Conservation (phyloP, 1,284 basidiomycete species). For the Irpex sp. region DNA sequence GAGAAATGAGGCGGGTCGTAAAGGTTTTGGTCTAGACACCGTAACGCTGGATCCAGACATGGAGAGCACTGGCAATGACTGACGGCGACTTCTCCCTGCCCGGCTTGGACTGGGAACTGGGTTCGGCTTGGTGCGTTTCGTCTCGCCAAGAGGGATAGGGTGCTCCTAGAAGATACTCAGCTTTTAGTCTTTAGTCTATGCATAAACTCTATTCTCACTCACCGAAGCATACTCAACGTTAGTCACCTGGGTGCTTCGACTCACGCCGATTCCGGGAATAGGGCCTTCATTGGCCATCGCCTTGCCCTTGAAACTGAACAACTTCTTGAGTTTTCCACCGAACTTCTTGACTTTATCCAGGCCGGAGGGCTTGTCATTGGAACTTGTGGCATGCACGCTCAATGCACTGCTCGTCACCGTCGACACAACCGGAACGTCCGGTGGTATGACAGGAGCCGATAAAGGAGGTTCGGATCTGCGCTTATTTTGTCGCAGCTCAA, state of each 20-base stretch:
- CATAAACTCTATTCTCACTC: slow-evolving; percentile 5
- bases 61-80: slow-evolving; percentile 10
- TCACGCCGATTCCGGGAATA: slow-evolving; percentile 13
- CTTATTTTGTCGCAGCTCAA: not conserved
- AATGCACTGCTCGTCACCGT: not conserved
- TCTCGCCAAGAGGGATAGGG: slow-evolving; percentile 20
- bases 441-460: slow-evolving; percentile 1
- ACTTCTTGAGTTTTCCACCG: slow-evolving; percentile 23
- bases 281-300: not conserved
- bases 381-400: not conserved
- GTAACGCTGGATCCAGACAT: not conserved
- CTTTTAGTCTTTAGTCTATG: not conserved
- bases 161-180: slow-evolving; percentile 17
- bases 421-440: not conserved
- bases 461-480: not conserved
- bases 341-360: slow-evolving; percentile 20
- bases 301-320: slow-evolving; percentile 23
- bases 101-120: slow-evolving; percentile 5
- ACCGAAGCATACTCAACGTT: slow-evolving; percentile 25
- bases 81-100: slow-evolving; percentile 11
- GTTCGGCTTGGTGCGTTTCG: slow-evolving; percentile 7
- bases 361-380: slow-evolving; percentile 9
- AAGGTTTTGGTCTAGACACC: slow-evolving; percentile 9
- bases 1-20: slow-evolving; percentile 13
- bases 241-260: slow-evolving; percentile 21